Evolutionary conservation across 1,139 yeast genomes (phyloP), one percentile per base, ranked within the genome.

Genomic region (Keqinozyma sinolaborantium): DNA sequence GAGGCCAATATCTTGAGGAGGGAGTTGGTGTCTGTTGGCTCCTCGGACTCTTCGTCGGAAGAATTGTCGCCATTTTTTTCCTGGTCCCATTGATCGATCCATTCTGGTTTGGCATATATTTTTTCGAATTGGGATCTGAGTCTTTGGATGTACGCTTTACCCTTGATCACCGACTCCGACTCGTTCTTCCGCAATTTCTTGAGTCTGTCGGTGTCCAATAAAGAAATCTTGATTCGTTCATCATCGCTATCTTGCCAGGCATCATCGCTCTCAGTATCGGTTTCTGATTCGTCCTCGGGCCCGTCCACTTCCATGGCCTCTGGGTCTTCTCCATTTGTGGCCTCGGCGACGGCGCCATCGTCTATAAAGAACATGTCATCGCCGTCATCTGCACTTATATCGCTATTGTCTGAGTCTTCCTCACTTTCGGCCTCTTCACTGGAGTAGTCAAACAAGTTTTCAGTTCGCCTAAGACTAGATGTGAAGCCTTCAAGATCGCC

Each of bases 191-290:
- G 74, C 45, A 94, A 69, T 59, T 92, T 92, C 47, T 77, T 80
- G 30, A 83, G 58, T 45, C 74, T 77, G 43, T 80, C 83, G 1
- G 81, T 66, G 2, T 75, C 54, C 6, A 67, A 57, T 19, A 94
- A 60, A 1, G 95, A 77, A 4, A 92, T 70, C 14, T 64, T 64
- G 16, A 85, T 48, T 33, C 68, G 69, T 44, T 90, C 97, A 54
- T 92, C 98, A 51, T 92, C 98, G 38, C 95, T 83, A 58, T 92
- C 99, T 13, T 60, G 60, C 99, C 99, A 94, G 5, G 88, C 95
- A 36, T 68, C 72, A 16, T 58, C 64, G n/a, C 41, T 46, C 11
- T 62, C 70, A 9, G 59, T 64, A 23, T 58, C 64, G 3, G 47
- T 57, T 4, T 56, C 64, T 18, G 51, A 47, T 7, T 51, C 62